Evolutionary conservation across 345 rosid species (phyloP).

Genomic region (Citrus trifoliata): DNA sequence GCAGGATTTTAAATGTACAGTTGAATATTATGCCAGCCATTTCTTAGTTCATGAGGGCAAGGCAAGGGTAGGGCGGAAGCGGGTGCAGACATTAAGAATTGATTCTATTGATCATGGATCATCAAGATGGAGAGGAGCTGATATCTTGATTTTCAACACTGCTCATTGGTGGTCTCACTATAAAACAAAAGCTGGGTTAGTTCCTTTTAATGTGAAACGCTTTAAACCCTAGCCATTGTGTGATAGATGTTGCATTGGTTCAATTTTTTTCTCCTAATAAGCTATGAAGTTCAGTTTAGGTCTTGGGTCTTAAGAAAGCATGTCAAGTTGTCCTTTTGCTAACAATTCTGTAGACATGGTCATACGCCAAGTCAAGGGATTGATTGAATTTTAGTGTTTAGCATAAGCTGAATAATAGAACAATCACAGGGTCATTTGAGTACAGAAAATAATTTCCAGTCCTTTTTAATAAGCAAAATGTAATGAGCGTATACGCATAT

Average conservation of each 20-base stretch:
- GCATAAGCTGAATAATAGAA: neutral
- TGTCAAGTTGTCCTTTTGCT: neutral
- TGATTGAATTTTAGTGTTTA: neutral
- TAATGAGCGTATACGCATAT: neutral
- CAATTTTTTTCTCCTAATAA: neutral
- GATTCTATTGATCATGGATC: slow-evolving; percentile 83
- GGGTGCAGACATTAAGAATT: slow-evolving; percentile 72
- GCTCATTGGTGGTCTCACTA: slow-evolving; percentile 99
- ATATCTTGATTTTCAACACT: slow-evolving; percentile 81
- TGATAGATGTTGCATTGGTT: neutral
- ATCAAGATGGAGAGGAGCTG: slow-evolving; percentile 93
- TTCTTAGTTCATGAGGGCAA: slow-evolving; percentile 88
- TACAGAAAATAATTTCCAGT: neutral
- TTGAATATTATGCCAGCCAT: slow-evolving; percentile 80
- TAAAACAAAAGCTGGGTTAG: slow-evolving; percentile 95
- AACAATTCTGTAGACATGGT: neutral
- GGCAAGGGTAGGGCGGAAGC: slow-evolving; percentile 66
- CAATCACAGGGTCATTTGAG: neutral
- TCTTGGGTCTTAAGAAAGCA: neutral
- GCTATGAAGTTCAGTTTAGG: neutral
- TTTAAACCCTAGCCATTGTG: neutral
- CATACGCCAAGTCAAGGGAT: neutral
- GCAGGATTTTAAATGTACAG: slow-evolving; percentile 86
- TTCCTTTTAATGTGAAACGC: slow-evolving; percentile 1
- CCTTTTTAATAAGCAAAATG: neutral